Conservation (phyloP, 2,329 filamentous ascomycete species). For the Zelopaecilomyces penicillatus region DNA sequence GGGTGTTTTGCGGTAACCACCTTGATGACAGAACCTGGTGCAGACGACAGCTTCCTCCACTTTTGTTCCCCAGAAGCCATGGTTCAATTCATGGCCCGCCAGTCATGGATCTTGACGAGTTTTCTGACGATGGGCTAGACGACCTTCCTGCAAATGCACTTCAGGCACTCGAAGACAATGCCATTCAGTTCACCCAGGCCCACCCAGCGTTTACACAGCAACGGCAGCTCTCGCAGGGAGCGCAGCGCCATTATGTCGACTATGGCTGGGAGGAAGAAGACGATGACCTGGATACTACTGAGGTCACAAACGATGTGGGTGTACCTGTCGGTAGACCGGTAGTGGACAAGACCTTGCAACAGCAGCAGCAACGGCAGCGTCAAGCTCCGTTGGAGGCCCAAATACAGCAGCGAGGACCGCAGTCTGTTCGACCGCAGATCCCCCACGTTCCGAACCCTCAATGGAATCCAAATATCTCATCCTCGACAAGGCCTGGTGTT, state of each 20-base stretch:
- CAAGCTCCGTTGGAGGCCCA: constrained; percentile 4
- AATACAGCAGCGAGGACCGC: constrained; percentile 8
- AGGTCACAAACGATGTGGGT: constrained; percentile 43
- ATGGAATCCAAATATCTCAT: constrained; percentile 28
- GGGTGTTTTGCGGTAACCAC: background rate
- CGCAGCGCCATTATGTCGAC: constrained; percentile 22
- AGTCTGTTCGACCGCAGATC: constrained; percentile 17
- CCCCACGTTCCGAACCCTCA: constrained; percentile 27
- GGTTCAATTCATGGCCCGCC: constrained; percentile 11
- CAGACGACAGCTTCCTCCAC: constrained; percentile 1
- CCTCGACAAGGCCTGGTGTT: constrained; percentile 13
- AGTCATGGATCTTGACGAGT: constrained; percentile 43
- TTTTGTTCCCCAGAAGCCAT: constrained; percentile 4
- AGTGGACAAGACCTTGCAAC: constrained; percentile 28
- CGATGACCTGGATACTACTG: constrained; percentile 50
- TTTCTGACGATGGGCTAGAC: constrained; percentile 57
- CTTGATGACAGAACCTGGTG: background rate
- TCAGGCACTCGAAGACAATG: constrained; percentile 55
- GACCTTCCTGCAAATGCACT: constrained; percentile 48
- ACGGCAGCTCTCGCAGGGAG: constrained; percentile 14
- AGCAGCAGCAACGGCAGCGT: constrained; percentile 20
- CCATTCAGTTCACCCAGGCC: constrained; percentile 52
- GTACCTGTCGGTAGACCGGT: constrained; percentile 28
- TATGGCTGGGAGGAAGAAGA: constrained; percentile 45
- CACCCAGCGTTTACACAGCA: constrained; percentile 20